Base-by-base conservation (phyloP, 2,329 filamentous ascomycete species). In the Aspergillus novoparasiticus region DNA sequence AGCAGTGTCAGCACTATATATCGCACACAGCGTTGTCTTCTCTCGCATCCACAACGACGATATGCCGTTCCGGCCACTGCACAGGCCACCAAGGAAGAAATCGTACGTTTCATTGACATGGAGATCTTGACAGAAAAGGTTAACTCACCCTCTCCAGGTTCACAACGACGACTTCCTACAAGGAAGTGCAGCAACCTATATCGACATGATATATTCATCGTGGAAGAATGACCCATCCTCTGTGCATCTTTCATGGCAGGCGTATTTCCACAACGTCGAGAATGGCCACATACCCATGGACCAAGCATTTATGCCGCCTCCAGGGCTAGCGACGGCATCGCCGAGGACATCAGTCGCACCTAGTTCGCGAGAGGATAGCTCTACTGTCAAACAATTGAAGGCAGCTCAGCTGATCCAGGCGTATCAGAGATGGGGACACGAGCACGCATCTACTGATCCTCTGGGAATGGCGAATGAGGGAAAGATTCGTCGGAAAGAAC, bases 201-300 rank as follows among this genome's bases (percentile, higher is more conserved):
- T 99, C 78, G 95, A 99, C 80, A 95, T 97, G 85, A 98, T 99
- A 95, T 99, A 99, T 82, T 85, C 97, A 84, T 89, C 94, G 78
- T 99, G 95, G 95, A 97, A 94, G 82, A 85, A 91, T 68, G 93
- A 98, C 73, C 94, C 95, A 57, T 86, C 89, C 73, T 97, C 92
- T 76, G 95, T 99, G 63, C 95, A 99, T 81, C 86, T 96, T 72
- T 98, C 95, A 78, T 99, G 95, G 95, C 94, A 97, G 83, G 90
- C 95, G 77, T 99, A 99, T 87, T 99, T 99, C 87, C 92, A 90
- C 83, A 99, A 99, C 83, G 97, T 99, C 91, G 95, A 99, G 85
- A 91, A 88, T 70, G 95, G 95, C 79, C 92, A 95, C 75, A 97
- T 98, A 16, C 46, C 46, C 23, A 50, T 30, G 30, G 30, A 16